Percentiles rank a stretch among this genome's conserved stretches.
phyloP scores from a whole-genome alignment of 2,329 filamentous ascomycete species.

The Diplodia seriata region DNA sequence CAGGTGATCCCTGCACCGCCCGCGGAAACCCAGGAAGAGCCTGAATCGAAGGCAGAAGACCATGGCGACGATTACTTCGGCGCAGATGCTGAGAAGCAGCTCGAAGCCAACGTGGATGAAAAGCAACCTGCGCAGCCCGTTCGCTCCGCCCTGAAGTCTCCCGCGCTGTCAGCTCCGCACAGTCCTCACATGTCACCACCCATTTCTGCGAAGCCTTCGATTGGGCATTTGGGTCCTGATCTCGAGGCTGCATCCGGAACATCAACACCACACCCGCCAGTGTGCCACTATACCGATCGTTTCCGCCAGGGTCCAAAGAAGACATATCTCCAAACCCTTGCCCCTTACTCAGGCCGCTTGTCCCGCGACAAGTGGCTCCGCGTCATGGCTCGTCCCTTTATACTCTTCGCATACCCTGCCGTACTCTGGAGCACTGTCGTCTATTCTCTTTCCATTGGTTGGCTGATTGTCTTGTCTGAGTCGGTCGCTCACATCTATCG shows the following conservation, averaged over 20 bases:
- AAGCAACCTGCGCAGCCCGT: neutral
- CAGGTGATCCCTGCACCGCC: conserved; percentile 29
- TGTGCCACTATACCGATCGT: conserved; percentile 68
- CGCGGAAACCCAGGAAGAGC: conserved; percentile 21
- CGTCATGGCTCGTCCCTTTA: conserved; percentile 79
- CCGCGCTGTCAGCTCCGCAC: conserved; percentile 1
- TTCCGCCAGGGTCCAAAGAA: conserved; percentile 71
- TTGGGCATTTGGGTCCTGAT: conserved; percentile 19
- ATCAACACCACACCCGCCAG: conserved; percentile 14
- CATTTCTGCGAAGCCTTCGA: conserved; percentile 23
- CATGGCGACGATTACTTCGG: conserved; percentile 40
- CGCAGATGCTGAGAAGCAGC: neutral
- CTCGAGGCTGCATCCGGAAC: conserved; percentile 8
- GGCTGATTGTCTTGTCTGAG: conserved; percentile 94
- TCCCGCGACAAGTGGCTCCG: conserved; percentile 79
- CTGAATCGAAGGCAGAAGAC: conserved; percentile 35
- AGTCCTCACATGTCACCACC: conserved; percentile 16
- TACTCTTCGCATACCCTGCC: conserved; percentile 85
- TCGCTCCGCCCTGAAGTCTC: conserved; percentile 26
- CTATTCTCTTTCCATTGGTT: conserved; percentile 88
- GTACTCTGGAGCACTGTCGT: conserved; percentile 87
- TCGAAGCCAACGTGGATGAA: neutral
- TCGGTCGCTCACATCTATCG: conserved; percentile 83
- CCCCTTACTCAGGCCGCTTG: conserved; percentile 78
- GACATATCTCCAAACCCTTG: conserved; percentile 76